Base-by-base conservation (phyloP, 345 rosid genomes). In the Sonneratia alba region DNA sequence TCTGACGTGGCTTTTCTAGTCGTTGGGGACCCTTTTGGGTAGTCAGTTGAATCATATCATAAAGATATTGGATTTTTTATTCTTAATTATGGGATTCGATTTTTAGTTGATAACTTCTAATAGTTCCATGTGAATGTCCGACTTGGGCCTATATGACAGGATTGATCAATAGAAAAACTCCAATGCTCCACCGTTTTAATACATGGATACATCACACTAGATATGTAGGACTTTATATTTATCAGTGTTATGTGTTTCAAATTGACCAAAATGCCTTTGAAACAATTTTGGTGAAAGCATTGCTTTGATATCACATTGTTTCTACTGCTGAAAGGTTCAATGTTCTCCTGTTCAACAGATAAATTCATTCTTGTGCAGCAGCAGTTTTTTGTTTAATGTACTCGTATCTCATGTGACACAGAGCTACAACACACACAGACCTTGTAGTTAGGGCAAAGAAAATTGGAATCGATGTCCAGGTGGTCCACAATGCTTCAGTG, bases 11-110 rank as follows among this genome's bases (percentile, higher is more conserved):
- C 93, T 71, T 91, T 94, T 53, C 97, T 94, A 38, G 97, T 94
- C 74, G 97, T 94, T 37, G 97, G 98, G 1, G 97, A 94, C 73
- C 98, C 98, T 75, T 94, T 91, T 32, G 97, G 98, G 96, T 91
- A 80, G 36, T 69, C n/a, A 15, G 37, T 51, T 37, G 47, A 62
- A 22, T 12, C 34, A 36, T 36, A 15, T 37, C n/a, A 7, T 38
- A 49, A 40, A 57, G 51, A 22, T 12, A 15, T 67, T 48, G 16
- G 11, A 57, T 57, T 38, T 47, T 10, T 22, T n/a, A 19, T n/a
- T 19, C 1, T 66, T 7, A 14, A 15, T 10, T 34, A 34, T 62
- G 21, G 18, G 19, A 12, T 62, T 67, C 37, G 11, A 66, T 49
- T 34, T 9, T 18, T 22, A 32, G 10, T 22, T 19, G 67, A 42